A percentile compares a stretch with the other conserved stretches of the same genome.
These are phyloP conservation scores for Paradendryphiella salina DNA, from an alignment of 2,329 filamentous ascomycete species.

Conservation along the genomic window DNA sequence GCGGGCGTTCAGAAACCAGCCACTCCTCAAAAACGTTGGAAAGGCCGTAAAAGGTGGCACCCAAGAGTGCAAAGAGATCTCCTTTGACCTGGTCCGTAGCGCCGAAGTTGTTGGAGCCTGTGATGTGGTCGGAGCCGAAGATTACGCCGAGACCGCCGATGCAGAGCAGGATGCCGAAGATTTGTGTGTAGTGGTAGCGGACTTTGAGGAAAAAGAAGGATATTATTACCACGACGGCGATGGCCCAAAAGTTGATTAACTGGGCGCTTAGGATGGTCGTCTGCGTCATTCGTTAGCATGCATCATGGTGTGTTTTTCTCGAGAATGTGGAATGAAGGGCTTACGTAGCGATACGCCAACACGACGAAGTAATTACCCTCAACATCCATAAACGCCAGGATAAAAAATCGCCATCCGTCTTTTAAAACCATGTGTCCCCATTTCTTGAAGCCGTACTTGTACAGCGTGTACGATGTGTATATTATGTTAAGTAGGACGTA, in stretches of 20 bases:
- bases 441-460: conserved; percentile 73
- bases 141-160: conserved; percentile 89
- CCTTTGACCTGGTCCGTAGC: conserved; percentile 79
- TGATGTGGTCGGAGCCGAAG: conserved; percentile 84
- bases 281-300: conserved; percentile 45
- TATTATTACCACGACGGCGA: conserved; percentile 84
- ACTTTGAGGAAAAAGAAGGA: conserved; percentile 83
- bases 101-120: conserved; percentile 69
- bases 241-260: conserved; percentile 98
- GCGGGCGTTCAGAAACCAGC: conserved; percentile 80
- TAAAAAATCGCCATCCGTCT: conserved; percentile 89
- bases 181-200: conserved; percentile 85
- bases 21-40: conserved; percentile 94
- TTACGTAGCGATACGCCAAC: conserved; percentile 73
- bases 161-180: conserved; percentile 84
- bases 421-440: conserved; percentile 66
- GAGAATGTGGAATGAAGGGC: conserved; percentile 1
- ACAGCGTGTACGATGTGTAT: conserved; percentile 79
- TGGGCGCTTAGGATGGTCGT: conserved; percentile 92
- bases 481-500: conserved; percentile 82
- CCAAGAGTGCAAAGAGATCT: conserved; percentile 86
- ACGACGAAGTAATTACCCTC: conserved; percentile 98
- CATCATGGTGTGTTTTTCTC: neutral
- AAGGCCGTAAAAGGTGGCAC: conserved; percentile 88
- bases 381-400: conserved; percentile 90